Evolutionary conservation across 2,329 filamentous ascomycete species (phyloP), one percentile per base, ranked within the genome.

Genomic region (Domatiomyces globalis): DNA sequence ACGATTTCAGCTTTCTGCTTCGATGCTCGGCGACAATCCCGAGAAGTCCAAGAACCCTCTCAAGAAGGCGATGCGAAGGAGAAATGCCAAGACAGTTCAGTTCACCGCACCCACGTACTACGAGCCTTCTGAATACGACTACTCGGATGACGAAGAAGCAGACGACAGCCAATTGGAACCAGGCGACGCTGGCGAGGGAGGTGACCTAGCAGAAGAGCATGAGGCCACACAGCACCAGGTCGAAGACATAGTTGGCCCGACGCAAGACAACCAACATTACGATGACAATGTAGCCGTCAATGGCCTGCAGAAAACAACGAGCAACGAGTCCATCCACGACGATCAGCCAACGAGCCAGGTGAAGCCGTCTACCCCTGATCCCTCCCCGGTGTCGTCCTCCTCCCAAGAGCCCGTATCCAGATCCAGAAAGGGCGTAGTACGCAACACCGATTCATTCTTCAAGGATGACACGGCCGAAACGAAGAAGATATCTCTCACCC

Each of bases 371-470:
- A 27, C 19, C n/a, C n/a, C 25, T 59, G 43, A 60, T 54, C 43
- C 55, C 58, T 53, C 60, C 55, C 8, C 60, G 70, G 63, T 63
- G 66, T 3, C 29, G 27, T 25, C 22, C n/a, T 22, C 45, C 27
- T 17, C 18, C 25, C 48, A 54, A 22, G 72, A 77, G 43, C 70
- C 71, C 1, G 69, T 71, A 1, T 76, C 75, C 64, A 79, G 83
- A 63, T 88, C 87, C 36, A 80, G 84, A 57, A 94, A 94, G 60
- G 88, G 88, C 43, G 90, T 85, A 19, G 78, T 95, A 45, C 80
- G 90, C 57, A 94, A 94, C 64, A 90, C 87, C 4, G 90, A 96
- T 68, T 95, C 90, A 1, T 95, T 96, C 73, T 95, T 95, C 74
- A 94, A 88, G 67, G 92, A 96, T 63, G 90, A 98, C 63, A 87